Base-by-base conservation (phyloP, 495 filamentous ascomycete species). In the Jackrogersella minutella region DNA sequence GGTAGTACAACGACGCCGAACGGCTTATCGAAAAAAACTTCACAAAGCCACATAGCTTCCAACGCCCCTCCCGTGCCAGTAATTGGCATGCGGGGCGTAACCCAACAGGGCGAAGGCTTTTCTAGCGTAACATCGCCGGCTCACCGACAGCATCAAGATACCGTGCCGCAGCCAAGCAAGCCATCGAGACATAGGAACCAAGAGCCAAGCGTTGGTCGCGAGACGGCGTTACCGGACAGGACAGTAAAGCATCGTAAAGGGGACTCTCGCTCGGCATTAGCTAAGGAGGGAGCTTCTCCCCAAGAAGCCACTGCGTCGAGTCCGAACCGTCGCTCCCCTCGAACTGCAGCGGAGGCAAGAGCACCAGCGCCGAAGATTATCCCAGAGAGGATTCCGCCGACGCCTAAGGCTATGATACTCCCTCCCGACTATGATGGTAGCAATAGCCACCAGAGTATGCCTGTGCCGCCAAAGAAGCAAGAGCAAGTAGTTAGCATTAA, bases 401-500 rank as follows among this genome's bases (percentile, higher is more conserved):
- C 66, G 9, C 66, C 66, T n/a, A 69, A 69, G 55, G 58, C 66
- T 5, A 69, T 69, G 66, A 31, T 64, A 31, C 50, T 69, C 6
- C 66, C 59, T 30, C 66, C 46, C 10, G 58, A 69, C 19, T 59
- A 64, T 56, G 41, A 64, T 10, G 43, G 31, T 19, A 16, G 31
- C 5, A 36, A 26, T 26, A 41, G 7, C 33, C 62, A 66, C 26
- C 47, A 54, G 13, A 66, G 54, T 22, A 59, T 59, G 55, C 62
- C 62, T 13, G 39, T n/a, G 4, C 62, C 62, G 28, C 47, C 62
- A 31, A 66, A 26, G 26, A 59, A 66, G 9, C 61, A 64, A 37
- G 26, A 50, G 17, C 50, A 16, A 3, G 49, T 55, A 16, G 16
- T 52, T 24, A 22, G 37, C 13, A 3, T 58, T 6, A 66, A 66